A percentile compares a stretch with the other conserved stretches of the same genome.
These are phyloP conservation scores for Verticillium dahliae DNA, from an alignment of 2,329 filamentous ascomycete species.

Conservation along the genomic window DNA sequence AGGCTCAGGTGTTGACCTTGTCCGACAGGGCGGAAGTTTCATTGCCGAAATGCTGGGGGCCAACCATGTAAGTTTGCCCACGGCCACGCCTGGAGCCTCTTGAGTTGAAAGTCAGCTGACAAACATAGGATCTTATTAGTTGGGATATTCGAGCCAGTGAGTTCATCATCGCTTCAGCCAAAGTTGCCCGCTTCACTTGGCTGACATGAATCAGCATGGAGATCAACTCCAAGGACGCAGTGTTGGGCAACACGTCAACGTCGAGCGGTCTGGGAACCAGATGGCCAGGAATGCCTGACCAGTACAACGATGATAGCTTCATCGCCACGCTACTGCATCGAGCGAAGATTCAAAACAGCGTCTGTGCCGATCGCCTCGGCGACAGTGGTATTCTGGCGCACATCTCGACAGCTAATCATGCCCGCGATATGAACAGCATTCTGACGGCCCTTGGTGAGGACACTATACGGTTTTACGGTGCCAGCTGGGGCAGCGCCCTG, in stretches of 20 bases:
- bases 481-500: constrained; percentile 30
- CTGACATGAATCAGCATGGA: constrained; percentile 24
- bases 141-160: constrained; percentile 41
- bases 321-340: constrained; percentile 36
- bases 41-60: constrained; percentile 36
- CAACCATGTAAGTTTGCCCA: constrained; percentile 27
- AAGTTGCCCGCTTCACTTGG: not conserved
- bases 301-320: constrained; percentile 29
- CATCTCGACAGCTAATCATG: constrained; percentile 35
- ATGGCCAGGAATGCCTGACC: constrained; percentile 35
- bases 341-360: constrained; percentile 29
- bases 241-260: constrained; percentile 39
- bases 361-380: constrained; percentile 31
- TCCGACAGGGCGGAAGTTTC: not conserved
- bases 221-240: constrained; percentile 40
- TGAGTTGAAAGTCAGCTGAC: too few species aligned
- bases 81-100: too few species aligned
- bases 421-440: constrained; percentile 39
- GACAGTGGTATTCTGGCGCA: constrained; percentile 28
- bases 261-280: constrained; percentile 34
- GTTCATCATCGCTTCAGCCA: not conserved
- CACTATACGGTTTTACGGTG: constrained; percentile 43
- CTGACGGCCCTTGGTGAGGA: constrained; percentile 30
- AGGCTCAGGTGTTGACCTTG: not conserved
- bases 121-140: constrained; percentile 34